Percentiles rank a stretch among this genome's conserved stretches.
phyloP scores from a whole-genome alignment of 306 rosid genomes.

The Sesbania bispinosa region DNA sequence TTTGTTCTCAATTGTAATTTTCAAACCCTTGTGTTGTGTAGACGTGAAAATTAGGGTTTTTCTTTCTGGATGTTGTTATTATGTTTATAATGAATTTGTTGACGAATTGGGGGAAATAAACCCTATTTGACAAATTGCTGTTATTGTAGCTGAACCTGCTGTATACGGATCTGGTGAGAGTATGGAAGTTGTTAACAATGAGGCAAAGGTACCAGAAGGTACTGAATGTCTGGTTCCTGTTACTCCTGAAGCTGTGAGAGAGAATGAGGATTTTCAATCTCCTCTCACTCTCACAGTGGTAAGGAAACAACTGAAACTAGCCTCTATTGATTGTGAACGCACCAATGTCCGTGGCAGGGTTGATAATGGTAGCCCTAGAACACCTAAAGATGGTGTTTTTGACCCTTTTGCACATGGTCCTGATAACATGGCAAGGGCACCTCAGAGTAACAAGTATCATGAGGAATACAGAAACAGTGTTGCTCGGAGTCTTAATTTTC shows the following conservation, averaged over 20 bases:
- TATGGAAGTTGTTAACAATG: background rate
- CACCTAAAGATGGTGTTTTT: constrained; percentile 62
- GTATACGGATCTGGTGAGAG: constrained; percentile 42
- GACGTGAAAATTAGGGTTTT: constrained; percentile 20
- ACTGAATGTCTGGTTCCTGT: constrained; percentile 46
- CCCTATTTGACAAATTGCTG: background rate
- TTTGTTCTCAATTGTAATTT: background rate
- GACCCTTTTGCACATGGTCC: constrained; percentile 77
- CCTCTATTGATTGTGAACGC: constrained; percentile 18
- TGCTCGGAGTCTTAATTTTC: constrained; percentile 58
- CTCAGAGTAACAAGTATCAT: constrained; percentile 42
- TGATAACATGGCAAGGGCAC: constrained; percentile 45
- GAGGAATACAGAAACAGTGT: constrained; percentile 31
- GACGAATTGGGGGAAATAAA: background rate
- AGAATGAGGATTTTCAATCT: constrained; percentile 53
- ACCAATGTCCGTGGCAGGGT: background rate
- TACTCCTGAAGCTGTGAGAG: constrained; percentile 58
- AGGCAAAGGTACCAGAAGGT: background rate
- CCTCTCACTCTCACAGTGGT: constrained; percentile 47
- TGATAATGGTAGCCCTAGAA: constrained; percentile 50
- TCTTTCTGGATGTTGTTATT: too few species aligned
- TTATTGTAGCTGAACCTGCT: background rate
- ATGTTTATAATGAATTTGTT: too few species aligned
- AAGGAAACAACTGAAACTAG: constrained; percentile 27
- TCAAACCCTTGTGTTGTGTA: too few species aligned